These are phyloP conservation scores for Moniliophthora roreri DNA, from an alignment of 1,284 basidiomycete species.

Conservation along the genomic window DNA sequence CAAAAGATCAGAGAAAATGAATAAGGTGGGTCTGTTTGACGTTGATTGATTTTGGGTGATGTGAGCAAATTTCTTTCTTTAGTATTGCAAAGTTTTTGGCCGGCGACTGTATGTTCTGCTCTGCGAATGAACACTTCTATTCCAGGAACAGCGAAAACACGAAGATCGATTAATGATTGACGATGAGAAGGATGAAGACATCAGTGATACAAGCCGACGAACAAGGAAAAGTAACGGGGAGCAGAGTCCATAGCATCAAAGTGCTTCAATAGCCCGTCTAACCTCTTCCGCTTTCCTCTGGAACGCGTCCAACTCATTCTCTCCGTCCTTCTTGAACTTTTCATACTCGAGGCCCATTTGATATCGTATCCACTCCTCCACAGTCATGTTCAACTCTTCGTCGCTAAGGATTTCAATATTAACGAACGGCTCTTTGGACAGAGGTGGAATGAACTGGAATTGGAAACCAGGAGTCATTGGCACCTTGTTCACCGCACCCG, in stretches of 20 bases:
- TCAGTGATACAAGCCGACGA: too few relatives aligned
- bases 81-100: too few relatives aligned
- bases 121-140: too few relatives aligned
- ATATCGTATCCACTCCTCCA: conserved; percentile 75
- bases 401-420: conserved; percentile 48
- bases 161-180: too few relatives aligned
- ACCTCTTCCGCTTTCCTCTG: conserved; percentile 59
- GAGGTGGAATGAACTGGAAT: conserved; percentile 30
- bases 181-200: too few relatives aligned
- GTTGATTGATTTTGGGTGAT: too few relatives aligned
- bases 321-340: conserved; percentile 61
- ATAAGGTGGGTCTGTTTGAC: too few relatives aligned
- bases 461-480: conserved; percentile 3
- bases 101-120: too few relatives aligned
- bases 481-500: background rate
- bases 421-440: conserved; percentile 41
- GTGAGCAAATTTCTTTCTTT: too few relatives aligned
- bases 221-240: background rate
- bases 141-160: too few relatives aligned
- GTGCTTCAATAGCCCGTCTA: conserved; percentile 25
- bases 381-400: conserved; percentile 68
- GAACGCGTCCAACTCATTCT: conserved; percentile 57
- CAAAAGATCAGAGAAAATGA: too few relatives aligned
- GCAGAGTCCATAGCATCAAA: conserved; percentile 3
- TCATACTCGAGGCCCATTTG: conserved; percentile 67